Evolutionary conservation across 352 stramenopile species (phyloP).

Genomic region (Blastocystis sp.): DNA sequence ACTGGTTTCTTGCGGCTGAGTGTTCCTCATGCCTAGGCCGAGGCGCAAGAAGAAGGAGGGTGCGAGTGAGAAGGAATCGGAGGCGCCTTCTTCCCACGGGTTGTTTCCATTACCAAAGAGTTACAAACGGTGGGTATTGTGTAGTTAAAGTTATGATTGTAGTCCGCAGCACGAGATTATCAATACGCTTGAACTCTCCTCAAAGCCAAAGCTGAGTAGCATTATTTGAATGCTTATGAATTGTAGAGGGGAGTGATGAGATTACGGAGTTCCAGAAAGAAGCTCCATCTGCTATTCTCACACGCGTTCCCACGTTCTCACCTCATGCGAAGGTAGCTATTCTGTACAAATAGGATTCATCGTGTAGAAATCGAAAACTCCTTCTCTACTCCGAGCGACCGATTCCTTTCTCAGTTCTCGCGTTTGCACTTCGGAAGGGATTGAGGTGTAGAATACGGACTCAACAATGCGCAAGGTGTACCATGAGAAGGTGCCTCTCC

Average conservation of each 20-base stretch:
- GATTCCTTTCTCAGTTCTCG: constrained; percentile 35
- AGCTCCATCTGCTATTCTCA: background rate
- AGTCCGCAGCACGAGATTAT: background rate
- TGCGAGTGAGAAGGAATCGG: background rate
- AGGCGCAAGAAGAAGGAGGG: constrained; percentile 11
- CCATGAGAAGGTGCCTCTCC: constrained; percentile 24
- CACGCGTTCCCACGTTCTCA: background rate
- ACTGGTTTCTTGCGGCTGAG: background rate
- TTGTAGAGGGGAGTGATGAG: background rate
- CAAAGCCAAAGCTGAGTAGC: background rate
- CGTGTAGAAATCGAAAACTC: constrained; percentile 23
- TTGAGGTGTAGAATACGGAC: background rate
- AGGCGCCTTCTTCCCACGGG: background rate
- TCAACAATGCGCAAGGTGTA: constrained; percentile 54
- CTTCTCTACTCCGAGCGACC: background rate
- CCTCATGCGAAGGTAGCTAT: background rate
- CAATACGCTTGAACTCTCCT: background rate
- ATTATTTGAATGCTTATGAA: background rate
- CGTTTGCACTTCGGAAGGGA: background rate
- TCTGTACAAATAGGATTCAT: background rate
- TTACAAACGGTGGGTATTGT: background rate
- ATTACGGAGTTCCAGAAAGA: background rate
- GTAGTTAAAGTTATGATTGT: background rate
- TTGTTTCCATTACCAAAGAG: background rate
- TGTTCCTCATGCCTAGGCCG: constrained; percentile 5